Conservation (phyloP, 1,139 yeast species). For the Geotrichum restrictum region DNA sequence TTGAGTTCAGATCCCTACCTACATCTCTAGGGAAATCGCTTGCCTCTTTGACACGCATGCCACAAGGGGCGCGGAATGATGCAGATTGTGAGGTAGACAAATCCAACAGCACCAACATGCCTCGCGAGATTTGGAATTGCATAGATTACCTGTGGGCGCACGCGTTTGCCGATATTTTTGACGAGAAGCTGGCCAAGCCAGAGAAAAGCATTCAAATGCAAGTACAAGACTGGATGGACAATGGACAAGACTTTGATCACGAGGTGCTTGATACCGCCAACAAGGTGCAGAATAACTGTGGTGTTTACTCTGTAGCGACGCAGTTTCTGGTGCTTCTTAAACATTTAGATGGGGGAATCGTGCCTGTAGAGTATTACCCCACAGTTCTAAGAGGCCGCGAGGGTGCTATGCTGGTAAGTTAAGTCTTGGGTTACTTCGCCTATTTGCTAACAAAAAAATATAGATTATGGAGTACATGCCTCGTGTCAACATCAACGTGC, state of each 20-base stretch:
- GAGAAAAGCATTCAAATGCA: slow-evolving; percentile 29
- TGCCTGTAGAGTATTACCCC: slow-evolving; percentile 38
- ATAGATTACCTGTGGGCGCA: slow-evolving; percentile 38
- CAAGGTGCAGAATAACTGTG: slow-evolving; percentile 21
- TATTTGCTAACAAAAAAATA: slow-evolving; percentile 13
- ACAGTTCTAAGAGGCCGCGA: slow-evolving; percentile 18
- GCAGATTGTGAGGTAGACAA: slow-evolving; percentile 26
- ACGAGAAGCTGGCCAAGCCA: slow-evolving; percentile 11
- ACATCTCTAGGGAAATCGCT: slow-evolving; percentile 37
- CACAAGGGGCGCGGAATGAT: slow-evolving; percentile 33
- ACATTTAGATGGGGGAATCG: slow-evolving; percentile 43
- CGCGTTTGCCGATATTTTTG: slow-evolving; percentile 24
- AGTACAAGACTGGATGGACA: slow-evolving; percentile 40
- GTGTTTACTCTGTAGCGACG: slow-evolving; percentile 36
- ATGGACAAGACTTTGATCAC: slow-evolving; percentile 35
- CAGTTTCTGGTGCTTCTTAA: slow-evolving; percentile 37
- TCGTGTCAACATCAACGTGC: slow-evolving; percentile 41
- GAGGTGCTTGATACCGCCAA: slow-evolving; percentile 35
- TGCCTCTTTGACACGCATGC: slow-evolving; percentile 32
- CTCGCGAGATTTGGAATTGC: slow-evolving; percentile 38
- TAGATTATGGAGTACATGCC: slow-evolving; percentile 41
- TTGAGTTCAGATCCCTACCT: slow-evolving; percentile 32
- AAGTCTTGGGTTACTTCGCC: slow-evolving; percentile 30
- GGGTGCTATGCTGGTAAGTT: slow-evolving; percentile 20
- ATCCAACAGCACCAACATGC: slow-evolving; percentile 29